These are phyloP conservation scores for Nothopassalora personata DNA, from an alignment of 2,329 filamentous ascomycete species.

Conservation along the genomic window DNA sequence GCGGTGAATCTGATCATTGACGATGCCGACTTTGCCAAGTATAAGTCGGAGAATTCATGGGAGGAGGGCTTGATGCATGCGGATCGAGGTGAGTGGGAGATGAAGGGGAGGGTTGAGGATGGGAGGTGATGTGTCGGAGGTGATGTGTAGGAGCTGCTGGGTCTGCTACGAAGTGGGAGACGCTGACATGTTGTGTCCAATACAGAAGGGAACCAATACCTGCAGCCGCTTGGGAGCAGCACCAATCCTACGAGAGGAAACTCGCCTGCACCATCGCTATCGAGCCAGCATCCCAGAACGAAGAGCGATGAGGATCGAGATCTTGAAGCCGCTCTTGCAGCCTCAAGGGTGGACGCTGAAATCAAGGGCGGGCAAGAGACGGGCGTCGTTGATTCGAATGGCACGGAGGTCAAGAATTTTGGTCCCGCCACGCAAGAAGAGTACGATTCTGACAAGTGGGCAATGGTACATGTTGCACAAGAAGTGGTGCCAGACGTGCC, in stretches of 20 bases:
- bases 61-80: constrained; percentile 25
- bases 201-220: constrained; percentile 25
- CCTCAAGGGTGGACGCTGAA: constrained; percentile 16
- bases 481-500: constrained; percentile 53
- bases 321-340: constrained; percentile 24
- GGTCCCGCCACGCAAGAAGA: constrained; percentile 50
- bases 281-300: constrained; percentile 22
- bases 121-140: not conserved
- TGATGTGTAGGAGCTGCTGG: not conserved
- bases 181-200: not conserved
- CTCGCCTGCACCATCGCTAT: constrained; percentile 22
- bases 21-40: constrained; percentile 27
- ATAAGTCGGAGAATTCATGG: constrained; percentile 25
- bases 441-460: constrained; percentile 53
- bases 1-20: constrained; percentile 31
- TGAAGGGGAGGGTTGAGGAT: not conserved
- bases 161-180: not conserved
- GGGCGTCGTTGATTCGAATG: constrained; percentile 43
- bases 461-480: constrained; percentile 45
- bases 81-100: constrained; percentile 16
- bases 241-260: constrained; percentile 29
- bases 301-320: constrained; percentile 30
- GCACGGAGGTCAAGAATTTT: constrained; percentile 41
- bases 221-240: constrained; percentile 28
- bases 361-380: constrained; percentile 44